These are phyloP conservation scores for Pilobolus umbonatus DNA, from an alignment of 192 early-diverging fungal species.

Conservation along the genomic window DNA sequence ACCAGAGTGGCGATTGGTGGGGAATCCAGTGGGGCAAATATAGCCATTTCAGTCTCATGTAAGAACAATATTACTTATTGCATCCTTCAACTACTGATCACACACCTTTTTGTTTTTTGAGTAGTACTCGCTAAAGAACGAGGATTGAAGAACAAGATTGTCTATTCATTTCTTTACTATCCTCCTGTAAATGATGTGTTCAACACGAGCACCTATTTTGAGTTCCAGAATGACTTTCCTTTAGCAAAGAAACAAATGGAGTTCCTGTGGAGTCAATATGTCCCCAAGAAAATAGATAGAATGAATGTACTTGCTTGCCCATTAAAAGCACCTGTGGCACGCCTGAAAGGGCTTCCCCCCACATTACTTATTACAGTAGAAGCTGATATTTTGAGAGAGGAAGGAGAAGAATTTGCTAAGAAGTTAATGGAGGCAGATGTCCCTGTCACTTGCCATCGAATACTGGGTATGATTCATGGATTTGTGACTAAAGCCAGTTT, in stretches of 20 bases:
- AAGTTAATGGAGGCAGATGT: constrained; percentile 19
- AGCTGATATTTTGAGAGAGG: constrained; percentile 21
- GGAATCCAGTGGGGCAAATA: constrained; percentile 24
- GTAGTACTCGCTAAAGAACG: constrained; percentile 11
- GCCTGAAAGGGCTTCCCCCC: constrained; percentile 8
- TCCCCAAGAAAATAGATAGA: constrained; percentile 1
- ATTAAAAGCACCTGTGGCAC: background rate
- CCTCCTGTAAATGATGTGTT: constrained; percentile 5
- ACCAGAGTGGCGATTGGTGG: constrained; percentile 12
- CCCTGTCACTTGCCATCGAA: constrained; percentile 17
- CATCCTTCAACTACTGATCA: background rate
- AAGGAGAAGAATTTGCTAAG: constrained; percentile 19
- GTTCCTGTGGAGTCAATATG: constrained; percentile 16
- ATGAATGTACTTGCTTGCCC: background rate
- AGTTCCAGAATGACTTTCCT: background rate
- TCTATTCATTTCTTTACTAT: constrained; percentile 11
- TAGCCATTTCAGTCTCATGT: background rate
- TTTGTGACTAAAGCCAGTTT: background rate
- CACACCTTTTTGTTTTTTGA: no score
- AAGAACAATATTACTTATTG: background rate
- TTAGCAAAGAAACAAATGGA: constrained; percentile 4
- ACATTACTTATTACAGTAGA: constrained; percentile 25
- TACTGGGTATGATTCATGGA: constrained; percentile 18
- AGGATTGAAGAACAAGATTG: background rate
- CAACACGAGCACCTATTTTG: constrained; percentile 8